These are phyloP conservation scores for Durio zibethinus DNA, from an alignment of 345 rosid species.

Conservation along the genomic window DNA sequence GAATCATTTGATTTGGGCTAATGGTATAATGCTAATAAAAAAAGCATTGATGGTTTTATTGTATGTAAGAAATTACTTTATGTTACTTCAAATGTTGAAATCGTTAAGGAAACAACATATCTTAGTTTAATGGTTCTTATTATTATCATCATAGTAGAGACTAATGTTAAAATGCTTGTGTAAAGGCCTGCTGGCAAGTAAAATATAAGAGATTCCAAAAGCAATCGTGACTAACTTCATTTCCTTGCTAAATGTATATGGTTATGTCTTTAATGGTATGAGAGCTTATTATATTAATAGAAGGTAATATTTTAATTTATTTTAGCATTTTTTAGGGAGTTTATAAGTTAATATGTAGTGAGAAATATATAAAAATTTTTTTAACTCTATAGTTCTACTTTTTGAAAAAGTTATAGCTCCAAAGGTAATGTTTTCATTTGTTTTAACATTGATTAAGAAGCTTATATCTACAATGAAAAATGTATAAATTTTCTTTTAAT, in stretches of 20 bases:
- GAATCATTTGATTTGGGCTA: no score
- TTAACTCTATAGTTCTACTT: no score
- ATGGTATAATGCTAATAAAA: background rate
- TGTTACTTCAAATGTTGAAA: no score
- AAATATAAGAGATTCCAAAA: slow-evolving; percentile 77
- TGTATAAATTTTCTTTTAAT: background rate
- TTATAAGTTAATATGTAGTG: no score
- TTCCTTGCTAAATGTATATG: slow-evolving; percentile 59
- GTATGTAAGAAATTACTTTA: no score
- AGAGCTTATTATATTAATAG: slow-evolving; percentile 77
- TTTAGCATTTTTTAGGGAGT: no score
- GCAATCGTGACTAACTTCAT: slow-evolving; percentile 63
- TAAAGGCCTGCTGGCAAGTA: slow-evolving; percentile 84
- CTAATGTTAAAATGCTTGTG: slow-evolving; percentile 6
- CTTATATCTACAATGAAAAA: background rate
- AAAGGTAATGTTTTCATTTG: slow-evolving; percentile 40
- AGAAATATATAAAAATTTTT: no score
- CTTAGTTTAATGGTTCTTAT: background rate
- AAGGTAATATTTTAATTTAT: no score
- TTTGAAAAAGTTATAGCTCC: no score
- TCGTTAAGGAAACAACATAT: background rate
- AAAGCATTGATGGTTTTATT: background rate
- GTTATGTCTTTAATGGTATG: slow-evolving; percentile 68
- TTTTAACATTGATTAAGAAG: background rate
- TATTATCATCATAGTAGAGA: background rate